Percentiles rank a stretch among this genome's conserved stretches.
Evolutionary conservation across 1,284 basidiomycete genomes (phyloP).

Genomic region (Sanghuangporus baumii): DNA sequence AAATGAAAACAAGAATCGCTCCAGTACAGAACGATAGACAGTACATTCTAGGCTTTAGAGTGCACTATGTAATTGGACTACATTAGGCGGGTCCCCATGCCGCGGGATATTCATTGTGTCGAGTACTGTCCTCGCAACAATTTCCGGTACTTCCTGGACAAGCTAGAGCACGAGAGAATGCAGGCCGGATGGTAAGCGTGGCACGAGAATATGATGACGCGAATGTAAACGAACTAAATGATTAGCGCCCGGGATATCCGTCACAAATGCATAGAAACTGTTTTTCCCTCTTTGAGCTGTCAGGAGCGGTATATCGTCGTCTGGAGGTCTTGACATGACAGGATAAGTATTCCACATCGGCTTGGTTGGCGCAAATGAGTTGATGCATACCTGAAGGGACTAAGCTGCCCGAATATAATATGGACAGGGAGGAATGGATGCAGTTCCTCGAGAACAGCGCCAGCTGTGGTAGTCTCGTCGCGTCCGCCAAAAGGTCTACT

Average conservation of each 20-base stretch:
- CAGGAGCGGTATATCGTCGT: slow-evolving; percentile 36
- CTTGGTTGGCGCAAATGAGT: background rate
- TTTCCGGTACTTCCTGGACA: background rate
- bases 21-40: too few species aligned
- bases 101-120: background rate
- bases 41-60: background rate
- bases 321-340: slow-evolving; percentile 27
- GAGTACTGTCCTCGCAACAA: background rate
- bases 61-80: background rate
- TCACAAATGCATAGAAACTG: slow-evolving; percentile 31
- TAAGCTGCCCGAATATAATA: slow-evolving; percentile 5
- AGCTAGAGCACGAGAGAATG: background rate
- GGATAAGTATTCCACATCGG: background rate
- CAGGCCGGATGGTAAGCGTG: background rate
- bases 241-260: slow-evolving; percentile 24
- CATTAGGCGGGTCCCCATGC: background rate
- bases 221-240: slow-evolving; percentile 28
- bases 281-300: slow-evolving; percentile 30
- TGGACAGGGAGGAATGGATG: background rate
- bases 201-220: background rate
- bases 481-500: background rate
- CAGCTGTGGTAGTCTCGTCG: background rate
- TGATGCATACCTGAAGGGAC: slow-evolving; percentile 2
- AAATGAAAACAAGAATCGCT: too few species aligned
- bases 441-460: background rate